Conservation (phyloP, 441 rosid genomes). For the Erodium texanum region DNA sequence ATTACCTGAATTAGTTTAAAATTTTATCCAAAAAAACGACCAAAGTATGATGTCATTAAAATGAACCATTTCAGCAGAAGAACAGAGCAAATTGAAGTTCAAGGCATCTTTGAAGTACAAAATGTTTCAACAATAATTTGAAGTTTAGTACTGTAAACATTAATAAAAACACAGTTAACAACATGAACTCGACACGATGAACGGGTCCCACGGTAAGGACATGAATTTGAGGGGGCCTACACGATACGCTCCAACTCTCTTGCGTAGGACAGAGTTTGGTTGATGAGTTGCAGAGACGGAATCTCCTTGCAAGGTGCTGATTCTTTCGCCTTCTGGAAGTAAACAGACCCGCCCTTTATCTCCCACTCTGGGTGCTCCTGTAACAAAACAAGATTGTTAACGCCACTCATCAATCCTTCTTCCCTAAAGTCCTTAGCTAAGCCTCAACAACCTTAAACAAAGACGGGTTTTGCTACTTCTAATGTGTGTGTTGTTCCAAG, state of each 20-base stretch:
- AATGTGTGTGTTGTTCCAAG: neutral
- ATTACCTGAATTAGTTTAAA: too few species aligned
- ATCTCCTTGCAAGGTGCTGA: constrained; percentile 76
- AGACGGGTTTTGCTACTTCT: too few species aligned
- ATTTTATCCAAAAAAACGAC: too few species aligned
- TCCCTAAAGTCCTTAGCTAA: neutral
- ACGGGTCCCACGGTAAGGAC: neutral
- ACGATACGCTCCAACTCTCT: constrained; percentile 95
- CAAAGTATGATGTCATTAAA: too few species aligned
- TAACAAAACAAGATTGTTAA: constrained; percentile 9
- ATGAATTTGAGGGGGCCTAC: constrained; percentile 26
- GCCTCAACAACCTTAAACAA: neutral
- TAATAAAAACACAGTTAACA: neutral
- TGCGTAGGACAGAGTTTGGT: constrained; percentile 91
- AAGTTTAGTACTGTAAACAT: neutral
- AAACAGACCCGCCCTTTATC: constrained; percentile 58
- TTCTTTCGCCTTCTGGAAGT: constrained; percentile 84
- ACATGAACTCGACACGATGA: neutral
- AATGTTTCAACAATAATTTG: neutral
- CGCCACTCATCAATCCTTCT: neutral
- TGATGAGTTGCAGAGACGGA: constrained; percentile 85
- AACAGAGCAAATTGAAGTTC: neutral
- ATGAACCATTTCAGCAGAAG: neutral
- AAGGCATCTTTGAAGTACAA: neutral
- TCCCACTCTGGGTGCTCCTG: constrained; percentile 92